Conservation (phyloP, 176 grass and related monocot species). For the Carex littledalei region DNA sequence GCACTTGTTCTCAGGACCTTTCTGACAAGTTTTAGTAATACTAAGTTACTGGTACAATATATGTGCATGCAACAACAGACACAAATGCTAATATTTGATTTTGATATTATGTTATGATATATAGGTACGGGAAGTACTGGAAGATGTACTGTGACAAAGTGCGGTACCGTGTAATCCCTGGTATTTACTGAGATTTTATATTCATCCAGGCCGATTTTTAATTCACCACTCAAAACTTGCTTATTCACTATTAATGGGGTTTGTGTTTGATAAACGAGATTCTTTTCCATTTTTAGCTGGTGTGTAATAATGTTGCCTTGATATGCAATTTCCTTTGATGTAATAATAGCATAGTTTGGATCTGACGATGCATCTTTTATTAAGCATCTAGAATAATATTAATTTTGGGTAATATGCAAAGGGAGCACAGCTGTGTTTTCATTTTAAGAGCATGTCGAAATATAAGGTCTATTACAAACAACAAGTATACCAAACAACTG, state of each 20-base stretch:
- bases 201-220: neutral
- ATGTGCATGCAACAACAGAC: neutral
- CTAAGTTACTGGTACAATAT: neutral
- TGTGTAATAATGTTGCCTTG: neutral
- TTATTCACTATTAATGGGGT: neutral
- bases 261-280: constrained; percentile 1
- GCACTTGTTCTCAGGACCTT: neutral
- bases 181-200: constrained; percentile 62
- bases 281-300: constrained; percentile 1
- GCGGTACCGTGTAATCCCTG: constrained; percentile 73
- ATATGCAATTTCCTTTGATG: constrained; percentile 2
- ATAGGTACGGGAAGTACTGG: constrained; percentile 95
- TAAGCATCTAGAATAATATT: neutral
- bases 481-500: too few species aligned
- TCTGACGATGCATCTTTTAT: neutral
- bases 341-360: constrained; percentile 7
- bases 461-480: too few species aligned
- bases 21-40: neutral
- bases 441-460: neutral
- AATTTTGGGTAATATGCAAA: neutral
- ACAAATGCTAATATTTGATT: constrained; percentile 8
- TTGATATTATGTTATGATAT: constrained; percentile 1
- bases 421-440: neutral
- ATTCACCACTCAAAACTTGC: neutral
- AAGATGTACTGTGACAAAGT: constrained; percentile 89